A percentile compares a stretch with the other conserved stretches of the same genome.
Evolutionary conservation across 164 flowering plant genomes (phyloP).

Genomic region (Saururus chinensis): DNA sequence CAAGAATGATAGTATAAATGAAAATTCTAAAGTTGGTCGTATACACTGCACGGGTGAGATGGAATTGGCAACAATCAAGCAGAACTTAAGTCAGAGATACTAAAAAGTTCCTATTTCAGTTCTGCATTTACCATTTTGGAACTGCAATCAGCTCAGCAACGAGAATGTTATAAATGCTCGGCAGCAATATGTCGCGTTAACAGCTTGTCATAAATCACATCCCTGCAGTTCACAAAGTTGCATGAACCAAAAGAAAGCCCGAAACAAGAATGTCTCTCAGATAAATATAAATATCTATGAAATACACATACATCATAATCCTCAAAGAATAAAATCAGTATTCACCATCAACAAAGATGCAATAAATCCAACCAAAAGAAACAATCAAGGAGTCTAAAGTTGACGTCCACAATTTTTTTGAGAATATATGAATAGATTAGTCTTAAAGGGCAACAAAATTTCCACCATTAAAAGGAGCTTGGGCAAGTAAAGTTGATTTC

Average conservation of each 20-base stretch:
- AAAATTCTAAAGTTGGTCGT: background rate
- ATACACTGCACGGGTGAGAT: background rate
- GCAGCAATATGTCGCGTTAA: background rate
- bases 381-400: slow-evolving; percentile 15
- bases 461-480: slow-evolving; percentile 23
- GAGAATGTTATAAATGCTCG: background rate
- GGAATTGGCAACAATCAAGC: background rate
- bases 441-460: slow-evolving; percentile 16
- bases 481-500: slow-evolving; percentile 20
- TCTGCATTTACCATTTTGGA: no score
- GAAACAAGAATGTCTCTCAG: background rate
- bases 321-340: slow-evolving; percentile 1
- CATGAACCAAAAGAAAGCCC: background rate
- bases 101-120: background rate
- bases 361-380: slow-evolving; percentile 9
- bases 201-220: no score
- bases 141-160: background rate
- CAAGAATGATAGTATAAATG: no score
- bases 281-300: background rate
- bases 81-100: background rate
- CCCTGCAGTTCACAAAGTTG: background rate
- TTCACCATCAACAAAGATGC: slow-evolving; percentile 8
- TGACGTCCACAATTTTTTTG: slow-evolving; percentile 11
- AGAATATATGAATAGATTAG: slow-evolving; percentile 26
- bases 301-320: no score